A percentile compares a stretch with the other conserved stretches of the same genome.
Evolutionary conservation across 306 rosid species (phyloP).

Genomic region (Notholithocarpus densiflorus): DNA sequence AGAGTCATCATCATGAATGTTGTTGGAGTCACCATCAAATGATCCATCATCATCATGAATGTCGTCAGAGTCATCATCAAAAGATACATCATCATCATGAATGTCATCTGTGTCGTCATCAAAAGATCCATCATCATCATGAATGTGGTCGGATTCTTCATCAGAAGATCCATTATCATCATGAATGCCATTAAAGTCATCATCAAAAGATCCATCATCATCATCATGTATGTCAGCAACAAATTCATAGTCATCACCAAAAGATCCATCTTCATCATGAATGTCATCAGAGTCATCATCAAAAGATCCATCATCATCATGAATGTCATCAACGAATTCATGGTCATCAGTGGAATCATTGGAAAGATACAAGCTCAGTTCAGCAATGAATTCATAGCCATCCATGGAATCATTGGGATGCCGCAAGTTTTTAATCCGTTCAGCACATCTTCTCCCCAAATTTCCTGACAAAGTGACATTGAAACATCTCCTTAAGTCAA

Average conservation of each 20-base stretch:
- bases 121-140: no score
- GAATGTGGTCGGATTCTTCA: slow-evolving; percentile 10
- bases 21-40: no score
- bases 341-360: no score
- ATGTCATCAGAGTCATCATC: no score
- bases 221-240: background rate
- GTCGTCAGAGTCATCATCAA: slow-evolving; percentile 21
- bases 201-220: no score
- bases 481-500: slow-evolving; percentile 28
- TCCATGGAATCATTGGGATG: slow-evolving; percentile 40
- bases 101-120: no score
- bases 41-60: no score
- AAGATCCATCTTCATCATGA: background rate
- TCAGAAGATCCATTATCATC: slow-evolving; percentile 23
- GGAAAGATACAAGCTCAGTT: slow-evolving; percentile 9
- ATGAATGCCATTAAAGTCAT: background rate
- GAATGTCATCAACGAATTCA: no score
- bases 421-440: background rate
- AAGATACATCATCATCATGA: slow-evolving; percentile 20
- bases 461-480: slow-evolving; percentile 32
- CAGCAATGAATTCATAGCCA: slow-evolving; percentile 32
- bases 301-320: background rate
- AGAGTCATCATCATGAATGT: no score
- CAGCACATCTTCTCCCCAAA: slow-evolving; percentile 25
- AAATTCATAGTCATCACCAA: no score